Conservation (phyloP, 306 rosid genomes). For the Heteromeles arbutifolia region DNA sequence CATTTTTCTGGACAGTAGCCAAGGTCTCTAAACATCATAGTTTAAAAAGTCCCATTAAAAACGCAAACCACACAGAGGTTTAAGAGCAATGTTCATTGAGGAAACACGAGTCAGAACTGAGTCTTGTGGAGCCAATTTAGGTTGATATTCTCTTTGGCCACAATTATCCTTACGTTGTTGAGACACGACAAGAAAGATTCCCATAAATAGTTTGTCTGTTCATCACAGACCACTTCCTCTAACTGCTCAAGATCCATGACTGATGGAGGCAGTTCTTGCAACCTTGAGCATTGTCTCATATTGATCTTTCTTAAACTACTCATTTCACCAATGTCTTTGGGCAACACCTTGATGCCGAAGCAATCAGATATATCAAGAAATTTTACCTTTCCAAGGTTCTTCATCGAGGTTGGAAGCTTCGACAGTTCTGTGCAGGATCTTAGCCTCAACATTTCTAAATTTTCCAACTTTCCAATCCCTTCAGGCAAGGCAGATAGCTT, state of each 20-base stretch:
- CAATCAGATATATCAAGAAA: conserved; percentile 51
- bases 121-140: background rate
- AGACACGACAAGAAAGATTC: background rate
- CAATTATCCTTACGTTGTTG: background rate
- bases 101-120: too few species aligned
- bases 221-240: conserved; percentile 36
- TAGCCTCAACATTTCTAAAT: conserved; percentile 48
- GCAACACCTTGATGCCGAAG: conserved; percentile 30
- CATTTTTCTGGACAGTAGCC: too few species aligned
- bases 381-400: conserved; percentile 18
- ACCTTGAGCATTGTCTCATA: conserved; percentile 30
- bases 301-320: conserved; percentile 20
- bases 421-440: conserved; percentile 37
- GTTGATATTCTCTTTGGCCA: background rate
- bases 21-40: background rate
- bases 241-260: conserved; percentile 22
- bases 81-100: too few species aligned
- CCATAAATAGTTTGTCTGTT: conserved; percentile 14
- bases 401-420: conserved; percentile 40
- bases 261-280: conserved; percentile 36
- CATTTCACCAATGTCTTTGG: conserved; percentile 38
- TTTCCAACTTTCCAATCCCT: conserved; percentile 24
- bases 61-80: too few species aligned
- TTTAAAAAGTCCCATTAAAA: too few species aligned
- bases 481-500: conserved; percentile 39